Evolutionary conservation across 257 asterid species (phyloP).

Genomic region (Schizonepeta tenuifolia): DNA sequence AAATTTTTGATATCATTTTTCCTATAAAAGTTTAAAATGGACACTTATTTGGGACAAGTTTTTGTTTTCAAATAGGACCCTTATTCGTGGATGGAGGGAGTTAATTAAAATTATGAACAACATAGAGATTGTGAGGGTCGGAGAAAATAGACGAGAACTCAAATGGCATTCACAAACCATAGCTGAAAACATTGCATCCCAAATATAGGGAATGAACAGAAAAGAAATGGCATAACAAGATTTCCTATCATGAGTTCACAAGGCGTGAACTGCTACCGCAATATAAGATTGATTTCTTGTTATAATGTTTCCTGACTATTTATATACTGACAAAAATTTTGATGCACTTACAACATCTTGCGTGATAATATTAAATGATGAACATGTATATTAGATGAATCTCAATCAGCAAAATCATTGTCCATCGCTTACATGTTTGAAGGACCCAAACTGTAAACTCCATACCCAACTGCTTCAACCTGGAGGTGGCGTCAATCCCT

Average conservation of each 20-base stretch:
- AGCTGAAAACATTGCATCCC: constrained; percentile 21
- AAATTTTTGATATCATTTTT: no score
- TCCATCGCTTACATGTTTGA: constrained; percentile 82
- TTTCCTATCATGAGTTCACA: constrained; percentile 15
- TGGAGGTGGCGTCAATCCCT: constrained; percentile 89
- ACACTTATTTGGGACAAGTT: no score
- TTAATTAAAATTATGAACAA: background rate
- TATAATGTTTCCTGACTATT: constrained; percentile 4
- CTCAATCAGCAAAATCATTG: constrained; percentile 14
- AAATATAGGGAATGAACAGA: background rate
- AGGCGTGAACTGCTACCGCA: constrained; percentile 5
- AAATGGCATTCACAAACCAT: constrained; percentile 28
- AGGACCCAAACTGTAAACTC: constrained; percentile 98
- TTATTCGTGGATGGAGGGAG: no score
- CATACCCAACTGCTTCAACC: constrained; percentile 97
- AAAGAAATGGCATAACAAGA: constrained; percentile 16
- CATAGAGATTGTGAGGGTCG: background rate
- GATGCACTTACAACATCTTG: constrained; percentile 22
- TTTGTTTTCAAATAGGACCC: no score
- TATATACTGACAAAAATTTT: background rate
- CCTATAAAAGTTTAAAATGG: no score
- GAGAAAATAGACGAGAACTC: background rate
- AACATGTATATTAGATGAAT: constrained; percentile 23
- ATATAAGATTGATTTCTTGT: background rate
- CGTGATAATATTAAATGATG: constrained; percentile 11